phyloP scores from a whole-genome alignment of 2,329 filamentous ascomycete species.

The Aspergillus niger region DNA sequence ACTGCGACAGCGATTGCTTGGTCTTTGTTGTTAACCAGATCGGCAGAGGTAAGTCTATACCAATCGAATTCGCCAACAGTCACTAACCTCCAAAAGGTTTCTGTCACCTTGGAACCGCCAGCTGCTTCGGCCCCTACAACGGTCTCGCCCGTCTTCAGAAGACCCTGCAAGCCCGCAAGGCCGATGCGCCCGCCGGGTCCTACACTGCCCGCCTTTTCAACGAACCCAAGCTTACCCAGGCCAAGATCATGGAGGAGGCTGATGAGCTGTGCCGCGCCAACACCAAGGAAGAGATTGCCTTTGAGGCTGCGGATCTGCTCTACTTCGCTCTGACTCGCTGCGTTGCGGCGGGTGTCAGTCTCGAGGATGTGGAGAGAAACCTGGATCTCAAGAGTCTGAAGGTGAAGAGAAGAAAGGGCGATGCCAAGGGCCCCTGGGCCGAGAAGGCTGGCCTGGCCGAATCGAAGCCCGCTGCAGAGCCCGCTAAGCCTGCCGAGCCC shows the following conservation, averaged over 20 bases:
- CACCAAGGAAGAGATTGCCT: constrained; percentile 79
- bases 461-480: constrained; percentile 52
- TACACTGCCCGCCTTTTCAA: constrained; percentile 94
- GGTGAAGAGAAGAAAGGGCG: constrained; percentile 87
- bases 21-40: constrained; percentile 88
- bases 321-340: constrained; percentile 96
- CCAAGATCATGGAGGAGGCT: constrained; percentile 98
- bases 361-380: constrained; percentile 89
- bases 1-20: constrained; percentile 92
- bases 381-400: constrained; percentile 94
- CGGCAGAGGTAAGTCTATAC: constrained; percentile 60
- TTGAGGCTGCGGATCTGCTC: constrained; percentile 91
- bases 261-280: constrained; percentile 89
- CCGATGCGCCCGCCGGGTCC: constrained; percentile 80
- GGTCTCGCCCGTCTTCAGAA: constrained; percentile 85
- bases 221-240: constrained; percentile 82
- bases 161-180: constrained; percentile 78
- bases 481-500: constrained; percentile 27
- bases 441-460: constrained; percentile 72
- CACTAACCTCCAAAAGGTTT: constrained; percentile 58
- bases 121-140: constrained; percentile 83
- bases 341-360: constrained; percentile 75
- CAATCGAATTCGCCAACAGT: background rate
- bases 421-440: constrained; percentile 92
- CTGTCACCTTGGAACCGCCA: constrained; percentile 89